phyloP scores from a whole-genome alignment of 31 red algal genomes.

The Porphyra umbilicalis region DNA sequence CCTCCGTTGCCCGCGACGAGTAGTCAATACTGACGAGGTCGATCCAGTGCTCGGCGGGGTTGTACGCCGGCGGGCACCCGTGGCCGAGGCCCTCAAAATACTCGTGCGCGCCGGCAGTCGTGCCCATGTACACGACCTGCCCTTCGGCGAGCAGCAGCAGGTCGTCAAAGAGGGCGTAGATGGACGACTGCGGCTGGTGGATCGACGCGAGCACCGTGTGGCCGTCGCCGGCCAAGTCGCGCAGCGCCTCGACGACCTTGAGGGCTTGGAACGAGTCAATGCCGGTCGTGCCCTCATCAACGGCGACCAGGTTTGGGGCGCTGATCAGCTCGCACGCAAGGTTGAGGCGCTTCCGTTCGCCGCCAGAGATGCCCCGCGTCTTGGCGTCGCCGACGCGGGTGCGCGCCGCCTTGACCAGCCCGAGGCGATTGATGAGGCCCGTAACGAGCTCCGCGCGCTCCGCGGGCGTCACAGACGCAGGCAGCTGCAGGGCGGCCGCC shows the following conservation, averaged over 20 bases:
- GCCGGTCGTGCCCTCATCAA: conserved; percentile 90
- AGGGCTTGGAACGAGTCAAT: conserved; percentile 91
- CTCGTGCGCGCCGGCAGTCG: conserved; percentile 6
- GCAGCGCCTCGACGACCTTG: conserved; percentile 69
- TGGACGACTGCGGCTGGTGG: conserved; percentile 78
- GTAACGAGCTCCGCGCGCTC: conserved; percentile 44
- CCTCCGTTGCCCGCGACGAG: conserved; percentile 20
- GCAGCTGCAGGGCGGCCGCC: conserved; percentile 61
- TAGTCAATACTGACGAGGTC: conserved; percentile 74
- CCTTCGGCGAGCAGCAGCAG: conserved; percentile 75
- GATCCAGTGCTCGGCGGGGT: conserved; percentile 65
- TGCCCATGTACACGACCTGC: conserved; percentile 53
- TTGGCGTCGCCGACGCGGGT: conserved; percentile 81
- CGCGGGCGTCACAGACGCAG: conserved; percentile 24
- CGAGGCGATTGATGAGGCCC: conserved; percentile 46
- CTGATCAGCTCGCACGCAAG: conserved; percentile 86
- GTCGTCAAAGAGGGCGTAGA: conserved; percentile 88
- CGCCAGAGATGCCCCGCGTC: conserved; percentile 83
- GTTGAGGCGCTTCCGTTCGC: conserved; percentile 89
- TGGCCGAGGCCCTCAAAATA: conserved; percentile 59
- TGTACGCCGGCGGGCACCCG: conserved; percentile 34
- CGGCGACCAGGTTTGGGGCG: conserved; percentile 70
- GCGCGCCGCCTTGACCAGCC: conserved; percentile 34
- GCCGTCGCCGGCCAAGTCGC: conserved; percentile 52
- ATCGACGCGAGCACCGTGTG: conserved; percentile 88